phyloP scores from a whole-genome alignment of 176 grass and related monocot genomes.

The Triticum turgidum region DNA sequence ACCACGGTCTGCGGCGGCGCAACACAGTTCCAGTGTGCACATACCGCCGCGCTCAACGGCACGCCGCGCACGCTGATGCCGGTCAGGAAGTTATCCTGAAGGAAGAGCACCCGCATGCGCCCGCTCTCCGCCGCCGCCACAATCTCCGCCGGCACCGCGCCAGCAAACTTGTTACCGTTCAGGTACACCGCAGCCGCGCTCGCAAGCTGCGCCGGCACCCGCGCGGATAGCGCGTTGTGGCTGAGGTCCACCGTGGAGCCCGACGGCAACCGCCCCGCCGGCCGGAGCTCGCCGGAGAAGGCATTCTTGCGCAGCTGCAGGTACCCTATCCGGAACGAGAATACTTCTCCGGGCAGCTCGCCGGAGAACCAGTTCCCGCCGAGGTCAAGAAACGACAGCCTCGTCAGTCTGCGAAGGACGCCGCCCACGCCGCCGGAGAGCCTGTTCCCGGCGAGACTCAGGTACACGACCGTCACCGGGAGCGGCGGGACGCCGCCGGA shows the following conservation, averaged over 20 bases:
- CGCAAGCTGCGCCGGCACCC: constrained; percentile 62
- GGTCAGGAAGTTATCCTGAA: constrained; percentile 84
- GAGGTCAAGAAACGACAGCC: constrained; percentile 69
- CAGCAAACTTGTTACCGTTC: constrained; percentile 61
- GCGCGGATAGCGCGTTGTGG: constrained; percentile 63
- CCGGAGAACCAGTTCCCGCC: constrained; percentile 70
- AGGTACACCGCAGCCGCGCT: constrained; percentile 53
- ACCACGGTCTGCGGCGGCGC: constrained; percentile 47
- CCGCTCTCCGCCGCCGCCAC: constrained; percentile 51
- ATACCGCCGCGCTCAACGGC: constrained; percentile 54
- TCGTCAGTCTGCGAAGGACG: constrained; percentile 34
- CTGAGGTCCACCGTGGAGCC: constrained; percentile 78
- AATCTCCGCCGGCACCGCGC: constrained; percentile 49
- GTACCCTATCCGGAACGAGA: constrained; percentile 53
- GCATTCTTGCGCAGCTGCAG: constrained; percentile 71
- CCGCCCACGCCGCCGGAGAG: constrained; percentile 56
- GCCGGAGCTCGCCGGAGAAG: constrained; percentile 64
- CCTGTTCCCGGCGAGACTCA: constrained; percentile 61
- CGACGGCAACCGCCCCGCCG: constrained; percentile 19
- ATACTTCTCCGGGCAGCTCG: constrained; percentile 50
- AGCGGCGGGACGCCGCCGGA: constrained; percentile 45
- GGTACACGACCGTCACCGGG: constrained; percentile 57
- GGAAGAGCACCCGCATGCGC: constrained; percentile 64
- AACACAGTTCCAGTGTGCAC: constrained; percentile 72
- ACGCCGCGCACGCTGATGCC: constrained; percentile 44